phyloP scores from a whole-genome alignment of 768 basidiomycete species.

The Russula ochroleuca region DNA sequence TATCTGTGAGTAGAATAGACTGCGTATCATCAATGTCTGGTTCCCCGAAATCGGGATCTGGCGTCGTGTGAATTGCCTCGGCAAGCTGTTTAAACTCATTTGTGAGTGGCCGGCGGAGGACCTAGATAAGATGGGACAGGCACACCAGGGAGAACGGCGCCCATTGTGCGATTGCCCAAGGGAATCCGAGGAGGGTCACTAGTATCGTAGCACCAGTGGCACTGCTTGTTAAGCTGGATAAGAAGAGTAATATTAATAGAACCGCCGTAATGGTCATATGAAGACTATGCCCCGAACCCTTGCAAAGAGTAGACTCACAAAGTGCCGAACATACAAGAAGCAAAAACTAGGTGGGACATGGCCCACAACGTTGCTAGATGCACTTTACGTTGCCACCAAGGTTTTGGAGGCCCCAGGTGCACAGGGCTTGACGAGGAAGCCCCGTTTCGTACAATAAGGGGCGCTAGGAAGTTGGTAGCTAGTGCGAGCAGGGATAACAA shows the following conservation, averaged over 20 bases:
- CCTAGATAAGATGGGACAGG: slow-evolving; percentile 13
- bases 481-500: slow-evolving; percentile 70
- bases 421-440: slow-evolving; percentile 3
- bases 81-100: slow-evolving; percentile 45
- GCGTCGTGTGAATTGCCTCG: slow-evolving; percentile 76
- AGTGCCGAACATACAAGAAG: slow-evolving; percentile 72
- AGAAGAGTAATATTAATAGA: not conserved
- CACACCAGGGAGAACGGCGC: slow-evolving; percentile 84
- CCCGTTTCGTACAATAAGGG: slow-evolving; percentile 46
- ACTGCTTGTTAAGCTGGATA: slow-evolving; percentile 59
- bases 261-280: not conserved
- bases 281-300: not conserved
- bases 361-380: slow-evolving; percentile 76
- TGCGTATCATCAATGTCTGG: slow-evolving; percentile 33
- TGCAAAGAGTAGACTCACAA: slow-evolving; percentile 53
- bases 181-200: slow-evolving; percentile 76
- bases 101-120: not conserved
- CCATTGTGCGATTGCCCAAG: slow-evolving; percentile 94
- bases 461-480: slow-evolving; percentile 61
- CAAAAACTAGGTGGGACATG: slow-evolving; percentile 67
- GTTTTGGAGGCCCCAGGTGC: slow-evolving; percentile 8
- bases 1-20: slow-evolving; percentile 41
- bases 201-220: slow-evolving; percentile 70
- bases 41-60: slow-evolving; percentile 31
- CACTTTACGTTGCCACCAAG: slow-evolving; percentile 39